Base-by-base conservation (phyloP, 441 rosid genomes). In the Breynia disticha region DNA sequence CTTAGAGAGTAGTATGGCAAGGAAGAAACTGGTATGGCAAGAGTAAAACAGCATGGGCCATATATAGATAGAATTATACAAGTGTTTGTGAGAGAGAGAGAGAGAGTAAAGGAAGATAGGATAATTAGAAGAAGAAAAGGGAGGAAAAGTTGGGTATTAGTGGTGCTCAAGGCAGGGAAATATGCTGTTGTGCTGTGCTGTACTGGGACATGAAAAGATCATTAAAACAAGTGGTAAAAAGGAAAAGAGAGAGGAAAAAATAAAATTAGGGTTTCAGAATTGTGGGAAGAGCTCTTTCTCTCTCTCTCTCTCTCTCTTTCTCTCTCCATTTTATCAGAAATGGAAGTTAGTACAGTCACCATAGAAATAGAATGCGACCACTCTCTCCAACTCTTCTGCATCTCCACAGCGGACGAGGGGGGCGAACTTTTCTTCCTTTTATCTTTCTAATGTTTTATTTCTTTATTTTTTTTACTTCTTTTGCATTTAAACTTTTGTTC, bases 341-440 rank as follows among this genome's bases (percentile, higher is more conserved):
- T 28, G 35, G 35, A 28, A 28, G 35, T 28, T 28, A 28, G 35
- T 28, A 28, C 35, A 4, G 35, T 28, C 35, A 28, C 1, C 35
- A 28, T 28, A 28, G 8, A 28, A 64, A 55, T 47, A 62, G 74
- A 70, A 16, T 52, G 57, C 54, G 72, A 62, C 69, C 48, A 2
- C 53, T 48, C 60, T 24, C 38, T 11, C 20, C 51, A 38, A 20
- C 38, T 4, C 45, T 48, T 16, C 72, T 43, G 62, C 69, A 50
- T 51, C 75, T 55, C 47, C 45, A 61, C 74, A 58, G 76, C 76
- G 77, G 77, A 72, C 73, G 60, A 62, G 60, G 73, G 73, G 80
- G 80, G 68, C 67, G 72, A 63, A 19, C 4, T 48, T 49, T 49
- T 42, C 20, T 7, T 28, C 15, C 42, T 32, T 12, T 60, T 45